These are phyloP conservation scores for Phytophthora idaei DNA, from an alignment of 352 stramenopile genomes.

Conservation along the genomic window DNA sequence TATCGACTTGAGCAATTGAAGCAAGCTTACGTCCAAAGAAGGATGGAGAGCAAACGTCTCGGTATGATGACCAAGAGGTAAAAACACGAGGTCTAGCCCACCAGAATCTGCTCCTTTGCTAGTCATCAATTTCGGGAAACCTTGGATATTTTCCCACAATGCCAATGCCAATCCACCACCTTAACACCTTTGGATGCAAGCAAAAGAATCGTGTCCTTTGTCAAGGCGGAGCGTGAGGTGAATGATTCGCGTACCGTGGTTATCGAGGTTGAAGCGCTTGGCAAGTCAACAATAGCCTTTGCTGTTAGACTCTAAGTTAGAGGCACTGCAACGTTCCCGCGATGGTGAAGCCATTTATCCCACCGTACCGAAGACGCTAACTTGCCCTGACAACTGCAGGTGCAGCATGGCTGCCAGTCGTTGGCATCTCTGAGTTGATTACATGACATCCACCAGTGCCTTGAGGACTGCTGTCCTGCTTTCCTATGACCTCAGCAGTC, in stretches of 20 bases:
- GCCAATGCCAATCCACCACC: background rate
- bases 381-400: background rate
- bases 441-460: constrained; percentile 1
- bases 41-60: too few species aligned
- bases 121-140: constrained; percentile 15
- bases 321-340: constrained; percentile 18
- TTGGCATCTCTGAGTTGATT: constrained; percentile 18
- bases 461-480: background rate
- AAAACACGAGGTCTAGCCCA: constrained; percentile 4
- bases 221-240: background rate
- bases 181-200: background rate
- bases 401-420: constrained; percentile 2
- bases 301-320: constrained; percentile 1
- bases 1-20: too few species aligned
- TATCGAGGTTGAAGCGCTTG: constrained; percentile 8
- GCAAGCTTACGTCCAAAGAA: too few species aligned
- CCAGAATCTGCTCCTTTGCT: constrained; percentile 13
- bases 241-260: background rate
- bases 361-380: constrained; percentile 11
- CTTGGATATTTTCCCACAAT: background rate
- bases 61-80: background rate
- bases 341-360: constrained; percentile 19
- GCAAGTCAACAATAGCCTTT: constrained; percentile 28
- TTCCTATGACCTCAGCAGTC: background rate
- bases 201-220: constrained; percentile 7